Evolutionary conservation across 2,329 filamentous ascomycete species (phyloP), one percentile per base, ranked within the genome.

Genomic region (Trichoderma simmonsii): DNA sequence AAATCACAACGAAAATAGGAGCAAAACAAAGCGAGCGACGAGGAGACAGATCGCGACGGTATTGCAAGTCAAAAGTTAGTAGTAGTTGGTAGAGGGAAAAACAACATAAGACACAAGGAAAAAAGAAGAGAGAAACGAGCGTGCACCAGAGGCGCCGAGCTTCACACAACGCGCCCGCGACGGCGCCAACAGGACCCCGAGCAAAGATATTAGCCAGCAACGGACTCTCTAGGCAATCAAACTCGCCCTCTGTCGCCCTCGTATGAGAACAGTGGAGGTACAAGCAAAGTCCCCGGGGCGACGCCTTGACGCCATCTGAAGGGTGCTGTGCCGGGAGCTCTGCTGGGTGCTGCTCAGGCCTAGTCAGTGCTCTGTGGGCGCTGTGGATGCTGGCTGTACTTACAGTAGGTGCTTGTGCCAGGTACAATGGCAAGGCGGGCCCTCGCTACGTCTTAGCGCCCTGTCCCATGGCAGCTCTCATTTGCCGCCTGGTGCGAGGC

Each of bases 401-500:
- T 34, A 3, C 36, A 28, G 66, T 28, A 54, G 59, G 67, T 70
- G 57, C 67, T 70, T 70, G 66, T 43, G 36, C 54, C 56, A 60
- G 28, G 63, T 18, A 48, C 51, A 51, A 54, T 59, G 57, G 57
- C 36, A 43, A 34, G 57, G 21, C 26, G 15, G 34, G 28, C 34
- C 34, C 12, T 70, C 67, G 67, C 67, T 62, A 70, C 57, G 12
- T 26, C 15, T 70, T 70, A 70, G 67, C 67, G 67, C 57, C 67
- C 11, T 14, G n/a, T 18, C 67, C 67, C 67, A 54, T 70, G 67
- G 39, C 67, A 28, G 67, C 39, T 21, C 30, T 62, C 67, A 61
- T 70, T 70, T 70, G 56, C 57, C 43, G 56, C 67, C 36, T 62
- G n/a, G 56, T 59, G 56, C 56, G 9, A 21, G 54, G 34, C 56